A percentile compares a stretch with the other conserved stretches of the same genome.
Conservation (phyloP, 768 basidiomycete species). For the Serendipita sp. region DNA sequence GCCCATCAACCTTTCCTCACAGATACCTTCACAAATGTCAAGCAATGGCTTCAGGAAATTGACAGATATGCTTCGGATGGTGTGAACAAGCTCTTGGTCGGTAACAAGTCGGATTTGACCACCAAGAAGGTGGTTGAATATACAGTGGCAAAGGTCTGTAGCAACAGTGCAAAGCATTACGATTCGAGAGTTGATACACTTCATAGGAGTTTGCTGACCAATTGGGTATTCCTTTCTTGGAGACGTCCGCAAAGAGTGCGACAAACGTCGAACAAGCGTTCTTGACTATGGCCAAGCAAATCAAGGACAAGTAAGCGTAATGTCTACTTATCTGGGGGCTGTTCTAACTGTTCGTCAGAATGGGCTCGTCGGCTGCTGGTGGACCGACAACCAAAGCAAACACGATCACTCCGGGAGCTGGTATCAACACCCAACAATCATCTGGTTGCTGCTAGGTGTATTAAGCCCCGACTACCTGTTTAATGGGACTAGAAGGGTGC, state of each 20-base stretch:
- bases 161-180: not conserved
- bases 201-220: constrained; percentile 86
- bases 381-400: constrained; percentile 61
- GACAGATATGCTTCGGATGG: constrained; percentile 95
- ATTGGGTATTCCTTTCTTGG: constrained; percentile 82
- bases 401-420: constrained; percentile 68
- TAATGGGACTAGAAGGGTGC: too few species aligned
- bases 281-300: constrained; percentile 95
- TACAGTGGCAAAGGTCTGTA: constrained; percentile 59
- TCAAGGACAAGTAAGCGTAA: constrained; percentile 61
- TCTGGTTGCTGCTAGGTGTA: constrained; percentile 55
- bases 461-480: too few species aligned
- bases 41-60: constrained; percentile 88
- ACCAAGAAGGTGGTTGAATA: constrained; percentile 93
- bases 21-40: constrained; percentile 93
- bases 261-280: constrained; percentile 99
- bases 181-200: constrained; percentile 7
- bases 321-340: not conserved
- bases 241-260: constrained; percentile 98
- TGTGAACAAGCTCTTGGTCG: constrained; percentile 95
- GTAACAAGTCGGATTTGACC: constrained; percentile 97
- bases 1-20: not conserved
- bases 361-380: constrained; percentile 66
- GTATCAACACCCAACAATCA: constrained; percentile 53
- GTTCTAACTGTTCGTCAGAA: constrained; percentile 26